phyloP scores from a whole-genome alignment of 148 eudicot genomes.

The Talinum fruticosum region DNA sequence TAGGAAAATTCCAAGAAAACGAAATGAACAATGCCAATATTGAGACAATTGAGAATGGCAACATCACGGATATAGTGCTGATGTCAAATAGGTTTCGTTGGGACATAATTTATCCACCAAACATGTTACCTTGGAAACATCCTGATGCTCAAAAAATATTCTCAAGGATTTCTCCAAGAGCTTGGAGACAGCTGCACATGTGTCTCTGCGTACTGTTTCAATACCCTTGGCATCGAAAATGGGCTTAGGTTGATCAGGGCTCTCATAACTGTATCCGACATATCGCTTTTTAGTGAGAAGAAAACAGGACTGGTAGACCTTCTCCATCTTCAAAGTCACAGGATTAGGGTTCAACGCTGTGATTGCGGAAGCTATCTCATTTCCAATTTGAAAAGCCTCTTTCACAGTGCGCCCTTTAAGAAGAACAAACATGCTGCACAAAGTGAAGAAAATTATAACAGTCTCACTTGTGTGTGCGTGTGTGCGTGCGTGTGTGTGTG shows the following conservation, averaged over 20 bases:
- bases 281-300: conserved; percentile 93
- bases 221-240: conserved; percentile 95
- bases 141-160: conserved; percentile 60
- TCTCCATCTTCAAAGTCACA: conserved; percentile 89
- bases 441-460: conserved; percentile 18
- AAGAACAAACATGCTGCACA: conserved; percentile 90
- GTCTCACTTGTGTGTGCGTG: too few relatives aligned
- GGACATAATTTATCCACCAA: background rate
- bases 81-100: background rate
- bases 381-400: conserved; percentile 74
- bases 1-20: background rate
- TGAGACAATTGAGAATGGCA: background rate
- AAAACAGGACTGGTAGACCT: conserved; percentile 90
- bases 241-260: conserved; percentile 64
- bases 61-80: background rate
- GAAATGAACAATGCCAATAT: background rate
- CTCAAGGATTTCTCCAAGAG: conserved; percentile 81
- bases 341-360: conserved; percentile 81
- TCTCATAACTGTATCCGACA: conserved; percentile 94
- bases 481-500: too few relatives aligned
- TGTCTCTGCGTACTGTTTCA: conserved; percentile 94
- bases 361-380: conserved; percentile 76
- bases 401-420: conserved; percentile 66
- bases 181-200: conserved; percentile 92
- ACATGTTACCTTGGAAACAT: conserved; percentile 55